These are phyloP conservation scores for Solanum etuberosum DNA, from an alignment of 257 asterid genomes.

Conservation along the genomic window DNA sequence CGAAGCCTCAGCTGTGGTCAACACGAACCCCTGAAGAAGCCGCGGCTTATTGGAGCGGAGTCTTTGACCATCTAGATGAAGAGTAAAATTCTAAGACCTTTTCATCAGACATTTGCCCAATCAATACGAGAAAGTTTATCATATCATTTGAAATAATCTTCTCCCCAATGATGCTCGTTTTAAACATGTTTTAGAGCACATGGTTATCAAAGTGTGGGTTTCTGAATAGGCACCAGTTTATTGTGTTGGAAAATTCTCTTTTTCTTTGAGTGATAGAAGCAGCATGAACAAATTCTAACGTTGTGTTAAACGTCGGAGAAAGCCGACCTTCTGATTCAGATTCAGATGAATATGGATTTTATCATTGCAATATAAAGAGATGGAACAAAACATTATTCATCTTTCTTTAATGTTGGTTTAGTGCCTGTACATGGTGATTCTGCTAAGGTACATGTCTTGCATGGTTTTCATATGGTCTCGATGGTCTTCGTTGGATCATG, in stretches of 20 bases:
- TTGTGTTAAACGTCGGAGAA: neutral
- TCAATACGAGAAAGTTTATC: neutral
- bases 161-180: neutral
- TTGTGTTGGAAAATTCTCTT: neutral
- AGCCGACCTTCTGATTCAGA: neutral
- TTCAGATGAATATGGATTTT: neutral
- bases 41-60: conserved; percentile 23
- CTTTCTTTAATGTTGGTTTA: neutral
- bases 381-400: neutral
- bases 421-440: neutral
- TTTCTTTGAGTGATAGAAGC: neutral
- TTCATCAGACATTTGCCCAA: neutral
- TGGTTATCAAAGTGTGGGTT: neutral
- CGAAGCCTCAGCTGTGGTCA: conserved; percentile 42
- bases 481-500: neutral
- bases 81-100: neutral
- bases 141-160: neutral
- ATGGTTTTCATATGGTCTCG: neutral
- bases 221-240: neutral
- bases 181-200: neutral
- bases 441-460: neutral
- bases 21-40: conserved; percentile 47
- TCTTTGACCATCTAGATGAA: conserved; percentile 29
- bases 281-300: neutral
- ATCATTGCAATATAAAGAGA: neutral